Conservation (phyloP, 805 yeast species). For the Wickerhamomyces hampshirensis region DNA sequence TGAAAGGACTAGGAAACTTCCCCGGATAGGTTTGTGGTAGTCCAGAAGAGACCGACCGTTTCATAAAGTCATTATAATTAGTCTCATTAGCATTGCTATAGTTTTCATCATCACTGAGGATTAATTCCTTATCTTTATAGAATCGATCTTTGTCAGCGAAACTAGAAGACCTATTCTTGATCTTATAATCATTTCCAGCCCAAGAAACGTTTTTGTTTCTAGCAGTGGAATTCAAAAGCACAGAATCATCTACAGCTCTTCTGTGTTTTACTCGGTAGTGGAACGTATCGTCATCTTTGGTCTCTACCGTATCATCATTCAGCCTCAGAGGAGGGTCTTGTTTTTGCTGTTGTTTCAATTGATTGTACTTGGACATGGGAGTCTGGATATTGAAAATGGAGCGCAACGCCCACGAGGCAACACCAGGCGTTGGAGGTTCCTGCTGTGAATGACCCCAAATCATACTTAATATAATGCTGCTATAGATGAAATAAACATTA, state of each 20-base stretch:
- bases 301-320: constrained; percentile 4
- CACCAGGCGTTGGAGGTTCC: constrained; percentile 24
- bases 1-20: constrained; percentile 20
- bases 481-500: no score
- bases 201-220: constrained; percentile 12
- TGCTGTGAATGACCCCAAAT: constrained; percentile 6
- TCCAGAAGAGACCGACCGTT: constrained; percentile 59
- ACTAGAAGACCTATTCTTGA: constrained; percentile 9
- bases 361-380: constrained; percentile 22
- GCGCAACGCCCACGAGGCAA: constrained; percentile 24
- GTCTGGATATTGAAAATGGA: constrained; percentile 23
- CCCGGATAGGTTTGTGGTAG: constrained; percentile 23
- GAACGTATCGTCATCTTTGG: constrained; percentile 15
- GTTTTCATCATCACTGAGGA: constrained; percentile 14
- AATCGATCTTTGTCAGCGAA: constrained; percentile 5
- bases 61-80: constrained; percentile 3
- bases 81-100: constrained; percentile 3
- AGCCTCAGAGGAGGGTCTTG: not conserved
- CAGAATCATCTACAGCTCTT: constrained; percentile 3
- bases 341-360: constrained; percentile 7
- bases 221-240: constrained; percentile 2
- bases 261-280: constrained; percentile 9
- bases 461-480: no score
- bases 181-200: constrained; percentile 9
- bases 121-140: constrained; percentile 17